Evolutionary conservation across 345 rosid genomes (phyloP).

Genomic region (Noccaea bulbosa): DNA sequence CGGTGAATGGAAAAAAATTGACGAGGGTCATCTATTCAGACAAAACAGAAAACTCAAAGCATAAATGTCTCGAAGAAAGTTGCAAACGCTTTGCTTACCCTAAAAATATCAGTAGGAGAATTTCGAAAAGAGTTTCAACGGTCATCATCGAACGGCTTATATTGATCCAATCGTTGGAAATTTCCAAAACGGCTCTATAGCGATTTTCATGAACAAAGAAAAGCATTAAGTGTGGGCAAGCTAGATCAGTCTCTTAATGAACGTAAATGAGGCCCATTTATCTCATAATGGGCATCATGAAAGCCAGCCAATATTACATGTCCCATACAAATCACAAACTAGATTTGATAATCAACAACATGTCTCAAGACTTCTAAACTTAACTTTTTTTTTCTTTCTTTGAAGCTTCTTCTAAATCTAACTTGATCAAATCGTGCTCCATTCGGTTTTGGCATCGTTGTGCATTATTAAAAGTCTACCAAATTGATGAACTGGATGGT

Average conservation of each 20-base stretch:
- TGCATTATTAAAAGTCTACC: background rate
- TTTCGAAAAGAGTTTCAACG: too few species aligned
- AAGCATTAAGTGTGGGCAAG: background rate
- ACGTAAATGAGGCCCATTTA: conserved; percentile 2
- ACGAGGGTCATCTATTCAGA: background rate
- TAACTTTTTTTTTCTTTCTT: background rate
- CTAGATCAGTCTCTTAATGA: background rate
- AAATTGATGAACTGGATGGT: conserved; percentile 17
- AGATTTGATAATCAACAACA: background rate
- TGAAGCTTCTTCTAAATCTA: background rate
- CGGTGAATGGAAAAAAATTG: too few species aligned
- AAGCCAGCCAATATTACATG: background rate
- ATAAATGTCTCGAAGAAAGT: too few species aligned
- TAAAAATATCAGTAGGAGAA: too few species aligned
- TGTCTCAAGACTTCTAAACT: background rate
- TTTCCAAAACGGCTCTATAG: too few species aligned
- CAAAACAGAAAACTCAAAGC: too few species aligned
- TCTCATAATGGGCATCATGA: background rate
- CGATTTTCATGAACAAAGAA: too few species aligned
- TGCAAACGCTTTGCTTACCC: too few species aligned
- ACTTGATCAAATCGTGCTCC: background rate
- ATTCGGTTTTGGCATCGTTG: background rate
- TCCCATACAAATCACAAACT: background rate
- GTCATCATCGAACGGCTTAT: background rate
- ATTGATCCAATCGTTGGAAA: background rate